Evolutionary conservation across 75 land plant genomes (phyloP).

Genomic region (Cupressus sempervirens): DNA sequence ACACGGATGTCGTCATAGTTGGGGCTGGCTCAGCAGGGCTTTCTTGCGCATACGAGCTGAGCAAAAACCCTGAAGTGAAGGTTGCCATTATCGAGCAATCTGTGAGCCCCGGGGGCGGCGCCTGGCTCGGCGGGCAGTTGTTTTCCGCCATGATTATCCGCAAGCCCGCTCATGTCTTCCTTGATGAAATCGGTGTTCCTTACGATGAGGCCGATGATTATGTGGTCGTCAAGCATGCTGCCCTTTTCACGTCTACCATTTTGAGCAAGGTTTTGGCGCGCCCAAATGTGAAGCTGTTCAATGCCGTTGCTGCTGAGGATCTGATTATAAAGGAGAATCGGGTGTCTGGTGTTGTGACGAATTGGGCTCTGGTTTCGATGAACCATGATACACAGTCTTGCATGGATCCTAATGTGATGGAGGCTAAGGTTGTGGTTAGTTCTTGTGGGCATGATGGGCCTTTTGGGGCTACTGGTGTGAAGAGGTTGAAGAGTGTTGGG

Average conservation of each 20-base stretch:
- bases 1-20: conserved; percentile 89
- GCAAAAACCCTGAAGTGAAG: conserved; percentile 74
- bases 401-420: conserved; percentile 99
- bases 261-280: conserved; percentile 85
- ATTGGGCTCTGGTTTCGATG: conserved; percentile 96
- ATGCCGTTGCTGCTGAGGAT: conserved; percentile 95
- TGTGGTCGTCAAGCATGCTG: conserved; percentile 91
- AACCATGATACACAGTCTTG: conserved; percentile 93
- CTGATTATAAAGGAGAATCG: conserved; percentile 72
- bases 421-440: conserved; percentile 93
- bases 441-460: conserved; percentile 98
- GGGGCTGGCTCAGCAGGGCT: conserved; percentile 96
- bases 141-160: conserved; percentile 96
- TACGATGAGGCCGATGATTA: conserved; percentile 82
- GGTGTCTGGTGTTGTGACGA: conserved; percentile 88
- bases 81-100: conserved; percentile 91
- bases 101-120: conserved; percentile 96
- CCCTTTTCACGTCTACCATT: conserved; percentile 91
- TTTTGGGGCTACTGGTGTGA: conserved; percentile 94
- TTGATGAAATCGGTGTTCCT: conserved; percentile 78
- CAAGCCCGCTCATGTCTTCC: conserved; percentile 85
- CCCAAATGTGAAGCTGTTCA: conserved; percentile 97
- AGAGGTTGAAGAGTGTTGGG: conserved; percentile 82
- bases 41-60: conserved; percentile 88
- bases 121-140: conserved; percentile 98